Evolutionary conservation across 768 basidiomycete genomes (phyloP).

Genomic region (Tricholoma terreum): DNA sequence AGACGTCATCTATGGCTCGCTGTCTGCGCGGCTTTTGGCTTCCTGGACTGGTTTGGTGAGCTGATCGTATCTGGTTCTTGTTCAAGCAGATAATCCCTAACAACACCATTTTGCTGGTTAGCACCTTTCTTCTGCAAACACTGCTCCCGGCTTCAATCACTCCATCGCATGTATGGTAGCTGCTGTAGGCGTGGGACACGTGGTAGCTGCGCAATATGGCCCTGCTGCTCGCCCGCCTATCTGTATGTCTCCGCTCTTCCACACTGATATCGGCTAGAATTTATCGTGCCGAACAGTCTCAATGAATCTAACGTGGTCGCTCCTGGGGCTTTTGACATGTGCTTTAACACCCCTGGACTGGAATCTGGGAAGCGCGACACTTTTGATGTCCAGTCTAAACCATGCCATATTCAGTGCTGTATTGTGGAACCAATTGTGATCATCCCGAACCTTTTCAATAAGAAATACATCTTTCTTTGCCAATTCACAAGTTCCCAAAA

Average conservation of each 20-base stretch:
- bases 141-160: slow-evolving; percentile 33
- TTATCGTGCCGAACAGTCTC: slow-evolving; percentile 18
- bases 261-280: not conserved
- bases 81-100: too few relatives aligned
- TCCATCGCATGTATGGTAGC: slow-evolving; percentile 34
- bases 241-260: slow-evolving; percentile 17
- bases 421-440: slow-evolving; percentile 8
- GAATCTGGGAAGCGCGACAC: slow-evolving; percentile 27
- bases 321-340: slow-evolving; percentile 26
- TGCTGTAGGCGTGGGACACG: slow-evolving; percentile 28
- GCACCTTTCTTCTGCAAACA: slow-evolving; percentile 23
- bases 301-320: slow-evolving; percentile 27
- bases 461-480: too few relatives aligned
- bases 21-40: slow-evolving; percentile 15
- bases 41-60: slow-evolving; percentile 26
- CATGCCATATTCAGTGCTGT: slow-evolving; percentile 20
- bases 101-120: too few relatives aligned
- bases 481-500: too few relatives aligned
- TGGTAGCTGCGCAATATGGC: slow-evolving; percentile 25
- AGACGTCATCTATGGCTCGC: slow-evolving; percentile 25
- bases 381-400: slow-evolving; percentile 25
- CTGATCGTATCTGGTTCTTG: too few relatives aligned
- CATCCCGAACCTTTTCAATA: too few relatives aligned
- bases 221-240: slow-evolving; percentile 22
- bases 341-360: slow-evolving; percentile 13